Evolutionary conservation across 352 stramenopile genomes (phyloP).

Genomic region (Pythium guiyangense): DNA sequence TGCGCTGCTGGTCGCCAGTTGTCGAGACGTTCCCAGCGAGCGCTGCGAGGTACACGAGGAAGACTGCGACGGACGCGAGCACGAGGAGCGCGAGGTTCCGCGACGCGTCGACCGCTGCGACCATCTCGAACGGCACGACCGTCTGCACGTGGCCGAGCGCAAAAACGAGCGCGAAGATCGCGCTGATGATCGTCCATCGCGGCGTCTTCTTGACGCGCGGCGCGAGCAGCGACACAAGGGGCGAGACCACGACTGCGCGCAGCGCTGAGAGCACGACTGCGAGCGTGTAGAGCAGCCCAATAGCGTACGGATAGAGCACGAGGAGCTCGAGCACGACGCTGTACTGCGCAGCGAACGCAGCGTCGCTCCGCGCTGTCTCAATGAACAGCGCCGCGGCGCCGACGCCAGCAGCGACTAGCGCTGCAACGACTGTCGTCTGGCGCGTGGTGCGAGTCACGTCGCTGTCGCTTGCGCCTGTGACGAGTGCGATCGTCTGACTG

Average conservation of each 20-base stretch:
- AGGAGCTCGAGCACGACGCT: constrained; percentile 25
- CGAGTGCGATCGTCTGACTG: constrained; percentile 1
- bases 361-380: constrained; percentile 11
- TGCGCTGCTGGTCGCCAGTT: constrained; percentile 43
- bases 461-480: constrained; percentile 1
- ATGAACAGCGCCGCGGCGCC: constrained; percentile 2
- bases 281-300: constrained; percentile 53
- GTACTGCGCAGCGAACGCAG: constrained; percentile 5
- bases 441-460: neutral
- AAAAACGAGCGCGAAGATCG: constrained; percentile 33
- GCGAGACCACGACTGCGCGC: constrained; percentile 32
- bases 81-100: constrained; percentile 48
- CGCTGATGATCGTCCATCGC: constrained; percentile 45
- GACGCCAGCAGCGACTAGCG: constrained; percentile 1
- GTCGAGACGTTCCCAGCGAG: constrained; percentile 33
- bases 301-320: constrained; percentile 44
- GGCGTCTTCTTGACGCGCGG: constrained; percentile 23
- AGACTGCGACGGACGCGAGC: constrained; percentile 35
- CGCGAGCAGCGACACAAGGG: constrained; percentile 20
- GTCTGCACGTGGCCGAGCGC: constrained; percentile 32
- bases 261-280: constrained; percentile 31
- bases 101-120: constrained; percentile 17
- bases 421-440: neutral
- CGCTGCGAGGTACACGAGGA: constrained; percentile 42
- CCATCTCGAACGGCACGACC: constrained; percentile 20